Conservation (phyloP, 176 grass and related monocot genomes). For the Oryza officinalis region DNA sequence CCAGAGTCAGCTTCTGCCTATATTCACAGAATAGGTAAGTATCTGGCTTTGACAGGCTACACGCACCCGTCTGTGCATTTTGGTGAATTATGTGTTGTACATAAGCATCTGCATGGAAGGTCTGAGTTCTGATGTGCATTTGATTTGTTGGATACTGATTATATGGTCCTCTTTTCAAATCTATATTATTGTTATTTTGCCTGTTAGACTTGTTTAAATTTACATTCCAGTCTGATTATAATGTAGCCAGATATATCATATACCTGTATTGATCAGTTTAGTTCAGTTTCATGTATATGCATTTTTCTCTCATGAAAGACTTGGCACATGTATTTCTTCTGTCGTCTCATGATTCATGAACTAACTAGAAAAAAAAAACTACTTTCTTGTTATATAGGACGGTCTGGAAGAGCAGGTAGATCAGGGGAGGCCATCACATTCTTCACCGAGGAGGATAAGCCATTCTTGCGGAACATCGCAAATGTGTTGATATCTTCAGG, state of each 20-base stretch:
- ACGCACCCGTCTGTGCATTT: background rate
- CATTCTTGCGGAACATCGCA: constrained; percentile 87
- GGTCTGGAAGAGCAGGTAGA: constrained; percentile 87
- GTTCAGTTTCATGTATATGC: background rate
- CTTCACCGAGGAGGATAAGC: constrained; percentile 91
- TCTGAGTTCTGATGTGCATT: constrained; percentile 6
- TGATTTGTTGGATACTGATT: background rate
- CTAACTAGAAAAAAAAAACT: background rate
- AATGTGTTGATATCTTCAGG: constrained; percentile 80
- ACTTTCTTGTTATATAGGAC: constrained; percentile 41
- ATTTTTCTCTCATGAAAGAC: background rate
- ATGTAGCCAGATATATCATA: background rate
- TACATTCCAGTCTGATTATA: background rate
- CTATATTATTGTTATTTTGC: background rate
- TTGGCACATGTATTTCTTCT: background rate
- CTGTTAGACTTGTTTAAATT: background rate
- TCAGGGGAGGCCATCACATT: constrained; percentile 82
- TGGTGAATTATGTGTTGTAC: background rate
- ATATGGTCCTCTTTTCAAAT: background rate
- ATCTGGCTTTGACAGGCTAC: background rate
- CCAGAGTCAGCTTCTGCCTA: constrained; percentile 86
- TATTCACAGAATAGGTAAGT: constrained; percentile 91
- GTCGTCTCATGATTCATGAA: background rate
- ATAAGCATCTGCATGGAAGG: background rate
- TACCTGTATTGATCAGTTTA: background rate